Percentiles rank a stretch among this genome's conserved stretches.
Evolutionary conservation across 75 land plant genomes (phyloP).

Genomic region (Picea sitchensis): DNA sequence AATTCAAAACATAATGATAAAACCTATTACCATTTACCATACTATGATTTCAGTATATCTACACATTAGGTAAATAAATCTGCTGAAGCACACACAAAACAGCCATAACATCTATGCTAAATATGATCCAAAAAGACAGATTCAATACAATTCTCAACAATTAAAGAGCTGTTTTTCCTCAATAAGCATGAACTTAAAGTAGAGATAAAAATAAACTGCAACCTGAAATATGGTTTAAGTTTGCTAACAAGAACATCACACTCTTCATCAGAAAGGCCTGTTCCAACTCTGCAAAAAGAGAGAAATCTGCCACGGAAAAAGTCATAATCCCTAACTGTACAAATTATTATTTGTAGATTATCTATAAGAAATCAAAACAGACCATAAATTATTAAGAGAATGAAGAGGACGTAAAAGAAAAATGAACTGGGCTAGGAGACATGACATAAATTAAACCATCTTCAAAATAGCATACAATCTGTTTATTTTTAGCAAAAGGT

Average conservation of each 20-base stretch:
- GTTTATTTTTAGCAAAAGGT: background rate
- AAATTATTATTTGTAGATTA: background rate
- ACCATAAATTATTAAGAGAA: background rate
- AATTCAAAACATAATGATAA: too few species aligned
- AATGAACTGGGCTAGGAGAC: conserved; percentile 2
- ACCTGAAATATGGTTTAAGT: conserved; percentile 91
- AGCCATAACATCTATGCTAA: background rate
- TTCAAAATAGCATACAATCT: background rate
- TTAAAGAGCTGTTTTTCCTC: background rate
- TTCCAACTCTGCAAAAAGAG: conserved; percentile 93
- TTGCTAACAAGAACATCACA: conserved; percentile 70
- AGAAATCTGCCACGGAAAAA: conserved; percentile 53
- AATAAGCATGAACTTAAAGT: background rate
- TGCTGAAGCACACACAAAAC: background rate
- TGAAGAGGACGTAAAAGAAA: background rate
- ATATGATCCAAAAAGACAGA: background rate
- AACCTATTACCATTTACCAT: too few species aligned
- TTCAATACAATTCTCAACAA: background rate
- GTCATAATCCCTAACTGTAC: background rate
- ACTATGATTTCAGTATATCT: too few species aligned
- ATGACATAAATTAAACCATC: background rate
- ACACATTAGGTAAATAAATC: too few species aligned
- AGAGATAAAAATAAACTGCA: background rate
- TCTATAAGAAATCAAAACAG: background rate
- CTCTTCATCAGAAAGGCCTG: conserved; percentile 93